These are phyloP conservation scores for Leucosporidium creatinivorum DNA, from an alignment of 768 basidiomycete species.

Conservation along the genomic window DNA sequence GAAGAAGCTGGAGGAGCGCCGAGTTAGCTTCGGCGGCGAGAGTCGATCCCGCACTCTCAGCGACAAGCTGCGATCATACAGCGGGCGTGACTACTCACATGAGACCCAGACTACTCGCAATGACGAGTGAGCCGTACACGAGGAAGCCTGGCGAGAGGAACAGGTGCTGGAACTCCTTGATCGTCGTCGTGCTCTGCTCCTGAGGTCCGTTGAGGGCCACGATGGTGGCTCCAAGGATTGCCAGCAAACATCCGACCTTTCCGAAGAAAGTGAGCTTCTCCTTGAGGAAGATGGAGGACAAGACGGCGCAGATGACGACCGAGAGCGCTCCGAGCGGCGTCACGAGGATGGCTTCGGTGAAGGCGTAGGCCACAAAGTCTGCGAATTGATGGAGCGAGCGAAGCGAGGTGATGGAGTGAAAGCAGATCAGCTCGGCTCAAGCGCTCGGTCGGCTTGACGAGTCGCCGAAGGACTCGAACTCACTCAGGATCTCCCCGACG, in stretches of 20 bases:
- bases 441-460: too few relatives aligned
- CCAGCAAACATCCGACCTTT: constrained; percentile 87
- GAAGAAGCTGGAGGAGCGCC: constrained; percentile 47
- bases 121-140: constrained; percentile 48
- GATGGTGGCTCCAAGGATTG: constrained; percentile 80
- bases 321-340: constrained; percentile 94
- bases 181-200: constrained; percentile 40
- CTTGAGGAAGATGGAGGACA: constrained; percentile 87
- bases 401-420: too few relatives aligned
- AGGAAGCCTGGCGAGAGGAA: constrained; percentile 82
- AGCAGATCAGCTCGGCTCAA: too few relatives aligned
- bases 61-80: background rate
- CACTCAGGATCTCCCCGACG: constrained; percentile 50
- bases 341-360: constrained; percentile 58
- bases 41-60: too few relatives aligned
- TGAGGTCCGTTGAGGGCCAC: constrained; percentile 70
- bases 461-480: too few relatives aligned
- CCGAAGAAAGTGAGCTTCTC: constrained; percentile 82
- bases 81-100: constrained; percentile 40
- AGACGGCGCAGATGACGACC: constrained; percentile 84
- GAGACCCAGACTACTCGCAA: constrained; percentile 59
- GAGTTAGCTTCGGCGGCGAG: background rate
- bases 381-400: too few relatives aligned
- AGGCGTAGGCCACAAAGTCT: constrained; percentile 39
- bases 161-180: constrained; percentile 59